phyloP scores from a whole-genome alignment of 1,139 yeast genomes.

The Zygosaccharomyces pseudobailii region DNA sequence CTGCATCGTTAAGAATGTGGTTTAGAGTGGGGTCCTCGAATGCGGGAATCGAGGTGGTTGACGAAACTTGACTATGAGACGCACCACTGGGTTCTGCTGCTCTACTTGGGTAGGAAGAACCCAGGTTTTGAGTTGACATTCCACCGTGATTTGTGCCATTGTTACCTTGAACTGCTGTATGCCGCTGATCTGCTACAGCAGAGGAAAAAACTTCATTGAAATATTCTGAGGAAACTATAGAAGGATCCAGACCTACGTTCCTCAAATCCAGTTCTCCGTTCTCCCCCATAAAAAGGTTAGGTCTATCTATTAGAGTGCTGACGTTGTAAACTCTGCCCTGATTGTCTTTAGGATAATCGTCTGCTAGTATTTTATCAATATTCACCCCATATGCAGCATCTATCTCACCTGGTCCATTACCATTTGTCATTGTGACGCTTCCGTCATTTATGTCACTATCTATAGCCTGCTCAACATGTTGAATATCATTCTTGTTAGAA shows the following conservation, averaged over 20 bases:
- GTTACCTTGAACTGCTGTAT: conserved; percentile 3
- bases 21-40: conserved; percentile 18
- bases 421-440: neutral
- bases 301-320: conserved; percentile 24
- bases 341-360: conserved; percentile 6
- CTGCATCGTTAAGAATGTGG: conserved; percentile 12
- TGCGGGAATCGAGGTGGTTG: conserved; percentile 7
- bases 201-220: conserved; percentile 20
- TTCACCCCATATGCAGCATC: conserved; percentile 10
- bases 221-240: conserved; percentile 16
- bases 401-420: conserved; percentile 2
- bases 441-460: conserved; percentile 4
- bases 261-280: conserved; percentile 16
- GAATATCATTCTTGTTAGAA: conserved; percentile 2
- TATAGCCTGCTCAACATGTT: conserved; percentile 7
- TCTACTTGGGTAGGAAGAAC: conserved; percentile 3
- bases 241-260: conserved; percentile 16
- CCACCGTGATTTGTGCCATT: conserved; percentile 2
- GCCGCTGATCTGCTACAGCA: conserved; percentile 1
- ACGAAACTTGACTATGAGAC: conserved; percentile 1
- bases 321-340: conserved; percentile 17
- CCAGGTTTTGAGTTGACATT: conserved; percentile 4
- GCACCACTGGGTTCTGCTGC: neutral
- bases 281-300: conserved; percentile 17
- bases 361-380: conserved; percentile 14